phyloP scores from a whole-genome alignment of 225 moss, liverwort and hornwort genomes.

The Bryoerythrophyllum caledonicum region DNA sequence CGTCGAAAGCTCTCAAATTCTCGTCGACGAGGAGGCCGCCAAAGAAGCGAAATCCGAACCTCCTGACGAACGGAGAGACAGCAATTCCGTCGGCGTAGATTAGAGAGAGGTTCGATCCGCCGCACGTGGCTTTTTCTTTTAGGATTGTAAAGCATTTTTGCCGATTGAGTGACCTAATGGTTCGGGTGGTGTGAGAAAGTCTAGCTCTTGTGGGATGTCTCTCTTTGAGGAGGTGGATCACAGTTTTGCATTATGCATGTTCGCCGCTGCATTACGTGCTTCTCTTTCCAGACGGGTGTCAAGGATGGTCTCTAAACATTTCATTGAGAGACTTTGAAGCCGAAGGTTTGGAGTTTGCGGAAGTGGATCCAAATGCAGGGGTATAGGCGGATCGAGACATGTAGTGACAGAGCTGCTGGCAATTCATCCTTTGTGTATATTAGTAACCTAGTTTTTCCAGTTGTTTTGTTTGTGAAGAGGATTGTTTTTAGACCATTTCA shows the following conservation, averaged over 20 bases:
- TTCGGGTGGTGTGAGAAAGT: neutral
- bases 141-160: neutral
- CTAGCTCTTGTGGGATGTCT: neutral
- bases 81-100: neutral
- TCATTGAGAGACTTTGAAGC: too few species aligned
- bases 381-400: too few species aligned
- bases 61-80: neutral
- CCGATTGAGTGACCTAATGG: too few species aligned
- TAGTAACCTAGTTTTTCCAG: neutral
- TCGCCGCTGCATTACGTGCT: too few species aligned
- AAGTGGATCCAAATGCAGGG: too few species aligned
- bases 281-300: too few species aligned
- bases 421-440: neutral
- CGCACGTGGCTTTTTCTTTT: neutral
- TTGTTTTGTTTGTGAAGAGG: neutral
- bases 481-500: neutral
- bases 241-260: too few species aligned
- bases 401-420: too few species aligned
- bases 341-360: too few species aligned
- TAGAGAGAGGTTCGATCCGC: neutral
- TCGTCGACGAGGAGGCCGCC: neutral
- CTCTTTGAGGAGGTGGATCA: neutral
- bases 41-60: neutral
- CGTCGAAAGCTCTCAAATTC: neutral
- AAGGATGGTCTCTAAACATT: too few species aligned